Evolutionary conservation across 345 rosid genomes (phyloP), one percentile per base, ranked within the genome.

Genomic region (Cochlearia excelsa): DNA sequence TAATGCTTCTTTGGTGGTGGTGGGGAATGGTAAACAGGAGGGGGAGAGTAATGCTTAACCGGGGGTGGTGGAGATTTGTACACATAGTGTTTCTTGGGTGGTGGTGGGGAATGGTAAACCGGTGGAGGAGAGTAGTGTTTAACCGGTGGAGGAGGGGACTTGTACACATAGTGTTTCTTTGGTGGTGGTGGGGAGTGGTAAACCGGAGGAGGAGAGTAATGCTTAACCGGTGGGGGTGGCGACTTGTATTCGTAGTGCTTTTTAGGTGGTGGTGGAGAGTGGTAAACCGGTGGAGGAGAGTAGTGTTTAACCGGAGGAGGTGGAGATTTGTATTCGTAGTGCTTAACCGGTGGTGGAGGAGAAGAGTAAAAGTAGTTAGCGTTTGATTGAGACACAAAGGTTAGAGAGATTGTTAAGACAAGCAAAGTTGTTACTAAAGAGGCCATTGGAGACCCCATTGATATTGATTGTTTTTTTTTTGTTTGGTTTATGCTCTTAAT

Each of bases 371-470:
- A 38, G 54, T 71, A 71, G 56, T 71, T 65, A 41, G 75, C 75
- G 1, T 55, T 37, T 46, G 75, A 57, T 27, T 65, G 46, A 46
- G 71, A 51, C 3, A 59, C 70, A 58, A 59, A 58, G 50, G 57
- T 42, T 47, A 70, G 65, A 45, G 70, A 71, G 54, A 71, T 39
- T 46, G 66, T 65, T 26, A 71, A 45, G 38, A 59, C 66, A 46
- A 71, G 61, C 61, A 71, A 47, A 59, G 70, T 30, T 64, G 70
- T 38, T 23, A 53, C 65, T 40, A 65, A 45, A 66, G 71, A 65
- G 41, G 75, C 71, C 76, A 65, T 60, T 48, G 75, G 67, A 53
- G 75, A 66, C 75, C 71, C 53, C 71, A 71, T 71, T 59, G 52
- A 27, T 16, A 16, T 16, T 16, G 23, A 16, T 16, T 16, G 23